phyloP scores from a whole-genome alignment of 257 asterid species.

The Nicotiana sylvestris region DNA sequence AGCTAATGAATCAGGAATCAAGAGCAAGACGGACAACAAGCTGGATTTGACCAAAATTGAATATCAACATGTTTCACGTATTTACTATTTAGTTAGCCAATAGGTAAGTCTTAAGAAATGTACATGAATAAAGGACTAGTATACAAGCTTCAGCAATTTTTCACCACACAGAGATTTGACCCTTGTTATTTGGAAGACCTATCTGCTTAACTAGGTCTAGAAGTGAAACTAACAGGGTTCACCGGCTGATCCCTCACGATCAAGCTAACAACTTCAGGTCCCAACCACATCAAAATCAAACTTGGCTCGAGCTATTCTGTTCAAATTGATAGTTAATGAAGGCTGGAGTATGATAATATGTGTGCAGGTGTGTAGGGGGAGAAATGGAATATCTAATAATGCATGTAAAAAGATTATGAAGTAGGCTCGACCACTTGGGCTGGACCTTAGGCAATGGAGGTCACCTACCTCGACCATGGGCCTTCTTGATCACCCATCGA shows the following conservation, averaged over 20 bases:
- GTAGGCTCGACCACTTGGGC: neutral
- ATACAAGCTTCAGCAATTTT: neutral
- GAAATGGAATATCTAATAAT: neutral
- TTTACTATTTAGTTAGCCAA: neutral
- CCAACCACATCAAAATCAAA: slow-evolving; percentile 90
- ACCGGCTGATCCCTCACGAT: slow-evolving; percentile 66
- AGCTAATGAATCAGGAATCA: neutral
- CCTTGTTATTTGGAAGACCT: slow-evolving; percentile 24
- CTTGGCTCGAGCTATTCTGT: slow-evolving; percentile 80
- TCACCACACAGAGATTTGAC: neutral
- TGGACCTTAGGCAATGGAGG: neutral
- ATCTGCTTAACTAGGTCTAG: slow-evolving; percentile 46
- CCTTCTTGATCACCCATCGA: neutral
- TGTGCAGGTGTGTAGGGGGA: no score
- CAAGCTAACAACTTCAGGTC: slow-evolving; percentile 73
- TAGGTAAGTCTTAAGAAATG: neutral
- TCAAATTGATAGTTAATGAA: neutral
- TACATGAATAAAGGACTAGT: neutral
- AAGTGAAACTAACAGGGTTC: slow-evolving; percentile 60
- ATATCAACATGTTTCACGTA: neutral
- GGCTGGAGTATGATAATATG: neutral
- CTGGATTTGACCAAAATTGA: neutral
- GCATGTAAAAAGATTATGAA: neutral
- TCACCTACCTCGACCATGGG: neutral
- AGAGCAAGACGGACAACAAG: neutral